Percentiles rank a stretch among this genome's conserved stretches.
Evolutionary conservation across 2,329 filamentous ascomycete genomes (phyloP).

Genomic region (Colletotrichum kahawae): DNA sequence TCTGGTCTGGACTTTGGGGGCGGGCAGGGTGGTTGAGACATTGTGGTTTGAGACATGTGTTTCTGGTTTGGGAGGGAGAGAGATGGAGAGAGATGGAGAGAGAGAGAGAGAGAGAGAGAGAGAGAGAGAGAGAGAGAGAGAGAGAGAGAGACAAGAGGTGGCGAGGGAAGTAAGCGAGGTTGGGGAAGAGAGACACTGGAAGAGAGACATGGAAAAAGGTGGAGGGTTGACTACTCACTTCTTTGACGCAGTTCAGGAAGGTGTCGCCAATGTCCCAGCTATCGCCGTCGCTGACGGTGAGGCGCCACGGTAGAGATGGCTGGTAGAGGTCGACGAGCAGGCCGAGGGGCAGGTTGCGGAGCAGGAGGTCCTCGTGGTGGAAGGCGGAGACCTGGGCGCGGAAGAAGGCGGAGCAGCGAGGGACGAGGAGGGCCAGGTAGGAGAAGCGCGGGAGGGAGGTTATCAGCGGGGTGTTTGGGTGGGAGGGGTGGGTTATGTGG

Average conservation of each 20-base stretch:
- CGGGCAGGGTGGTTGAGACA: not conserved
- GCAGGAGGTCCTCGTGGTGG: conserved; percentile 59
- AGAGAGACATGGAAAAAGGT: not conserved
- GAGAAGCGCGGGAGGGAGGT: conserved; percentile 61
- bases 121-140: not conserved
- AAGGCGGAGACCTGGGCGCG: conserved; percentile 61
- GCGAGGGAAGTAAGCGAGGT: not conserved
- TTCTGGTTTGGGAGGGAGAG: not conserved
- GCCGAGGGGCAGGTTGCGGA: conserved; percentile 59
- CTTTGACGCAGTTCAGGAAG: conserved; percentile 69
- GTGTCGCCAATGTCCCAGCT: conserved; percentile 67
- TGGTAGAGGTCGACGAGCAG: conserved; percentile 63
- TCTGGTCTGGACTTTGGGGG: not conserved
- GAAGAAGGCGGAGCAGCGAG: conserved; percentile 60
- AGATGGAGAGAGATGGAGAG: not conserved
- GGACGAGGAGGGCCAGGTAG: conserved; percentile 63
- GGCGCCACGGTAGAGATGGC: conserved; percentile 58
- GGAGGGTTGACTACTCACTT: conserved; percentile 43
- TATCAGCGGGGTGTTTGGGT: conserved; percentile 55
- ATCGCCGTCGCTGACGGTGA: conserved; percentile 58
- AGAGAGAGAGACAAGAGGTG: not conserved
- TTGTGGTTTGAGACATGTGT: not conserved
- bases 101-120: not conserved
- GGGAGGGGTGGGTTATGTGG: conserved; percentile 55
- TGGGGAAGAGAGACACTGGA: not conserved